Base-by-base conservation (phyloP, 1,284 basidiomycete species). In the Ceratobasidium papillatum region DNA sequence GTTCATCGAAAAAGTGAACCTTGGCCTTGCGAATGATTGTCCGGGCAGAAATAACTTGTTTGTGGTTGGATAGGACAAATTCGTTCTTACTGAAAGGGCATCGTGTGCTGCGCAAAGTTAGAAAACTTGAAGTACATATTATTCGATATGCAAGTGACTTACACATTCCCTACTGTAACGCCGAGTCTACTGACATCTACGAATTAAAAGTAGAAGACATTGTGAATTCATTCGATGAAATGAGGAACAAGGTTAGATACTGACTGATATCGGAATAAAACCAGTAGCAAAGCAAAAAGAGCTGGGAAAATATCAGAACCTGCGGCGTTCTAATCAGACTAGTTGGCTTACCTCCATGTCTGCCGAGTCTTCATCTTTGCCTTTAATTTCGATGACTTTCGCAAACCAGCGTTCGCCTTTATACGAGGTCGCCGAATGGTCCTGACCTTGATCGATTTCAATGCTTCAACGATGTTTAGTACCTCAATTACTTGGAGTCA, bases 1-100 rank as follows among this genome's bases (percentile, higher is more conserved):
- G 36, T n/a, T 71, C 68, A 36, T 71, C 27, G 68, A 71, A 71
- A 22, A 58, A 71, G 3, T 25, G 45, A 27, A 71, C 36, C 3
- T 9, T 8, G 17, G 22, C 54, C n/a, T 59, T 71, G 12, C 27
- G n/a, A 9, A 71, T 14, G 22, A 71, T 49, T 5, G 38, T 25
- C 9, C 30, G 19, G 2, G 68, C 38, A 3, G 17, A 7, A 30
- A 71, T 47, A 5, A 71, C 54, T 49, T 71, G 68, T 36, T 47
- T 27, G 30, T 71, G 68, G 7, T 71, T 32, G 7, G 68, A 71
- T 2, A 71, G 36, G 1, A 45, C 54, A 19, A 71, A 19, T 22
- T 71, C 68, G 27, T 49, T 34, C 25, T 45, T n/a, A 11, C 68
- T 54, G n/a, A 71, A 71, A 3, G 12, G 36, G 43, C 68, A 71